Evolutionary conservation across 2,329 filamentous ascomycete species (phyloP).

Genomic region (Magnaporthiopsis incrustans): DNA sequence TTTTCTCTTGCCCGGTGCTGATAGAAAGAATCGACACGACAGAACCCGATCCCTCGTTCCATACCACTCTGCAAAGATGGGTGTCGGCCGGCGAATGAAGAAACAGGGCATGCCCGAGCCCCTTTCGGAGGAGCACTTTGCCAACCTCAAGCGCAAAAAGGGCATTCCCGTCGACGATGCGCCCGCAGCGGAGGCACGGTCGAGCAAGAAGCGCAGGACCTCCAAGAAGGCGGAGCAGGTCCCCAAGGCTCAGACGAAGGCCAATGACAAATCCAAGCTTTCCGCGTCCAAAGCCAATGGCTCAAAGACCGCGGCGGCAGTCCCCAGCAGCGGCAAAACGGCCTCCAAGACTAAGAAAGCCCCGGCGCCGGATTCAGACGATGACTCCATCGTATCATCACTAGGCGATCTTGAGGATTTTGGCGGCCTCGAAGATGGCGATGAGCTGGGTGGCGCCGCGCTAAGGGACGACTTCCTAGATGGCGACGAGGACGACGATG

Average conservation of each 20-base stretch:
- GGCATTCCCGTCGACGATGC: conserved; percentile 54
- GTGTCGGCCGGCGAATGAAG: conserved; percentile 78
- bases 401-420: conserved; percentile 32
- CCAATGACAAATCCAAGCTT: conserved; percentile 23
- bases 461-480: conserved; percentile 54
- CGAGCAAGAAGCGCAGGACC: conserved; percentile 52
- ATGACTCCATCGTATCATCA: conserved; percentile 32
- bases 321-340: conserved; percentile 21
- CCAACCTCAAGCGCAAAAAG: conserved; percentile 78
- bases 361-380: conserved; percentile 31
- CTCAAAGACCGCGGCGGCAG: conserved; percentile 16
- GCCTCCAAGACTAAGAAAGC: conserved; percentile 9
- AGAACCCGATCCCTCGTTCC: too few relatives aligned
- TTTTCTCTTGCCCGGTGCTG: not conserved
- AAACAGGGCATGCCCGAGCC: conserved; percentile 85
- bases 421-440: conserved; percentile 31
- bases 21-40: not conserved
- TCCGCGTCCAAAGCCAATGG: conserved; percentile 28
- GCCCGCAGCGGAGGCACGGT: conserved; percentile 36
- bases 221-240: conserved; percentile 24
- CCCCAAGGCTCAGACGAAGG: conserved; percentile 25
- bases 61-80: conserved; percentile 5
- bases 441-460: conserved; percentile 28
- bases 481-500: conserved; percentile 48
- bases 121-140: conserved; percentile 71